Evolutionary conservation across 345 rosid species (phyloP), one percentile per base, ranked within the genome.

Genomic region (Corchorus capsularis): DNA sequence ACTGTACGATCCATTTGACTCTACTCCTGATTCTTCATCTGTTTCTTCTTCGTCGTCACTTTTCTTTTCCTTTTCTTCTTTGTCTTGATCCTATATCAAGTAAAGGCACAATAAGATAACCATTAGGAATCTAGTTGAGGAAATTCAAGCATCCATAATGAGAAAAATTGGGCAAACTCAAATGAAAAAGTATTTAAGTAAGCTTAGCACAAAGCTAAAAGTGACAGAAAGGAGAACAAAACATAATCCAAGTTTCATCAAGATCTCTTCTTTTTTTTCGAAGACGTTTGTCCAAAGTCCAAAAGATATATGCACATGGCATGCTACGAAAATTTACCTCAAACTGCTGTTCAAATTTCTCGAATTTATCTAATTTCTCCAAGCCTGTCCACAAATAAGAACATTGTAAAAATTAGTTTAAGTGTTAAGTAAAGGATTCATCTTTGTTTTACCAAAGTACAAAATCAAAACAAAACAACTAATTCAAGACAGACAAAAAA

Each of bases 51-150:
- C 61, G 16, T 43, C 73, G 5, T 69, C 73, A 17, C 16, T 46
- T 53, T 70, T 53, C 71, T 68, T 68, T 56, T 70, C 73, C 61
- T 70, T 70, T 70, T 60, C 73, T 34, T 70, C 73, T 53, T 52
- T 69, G 15, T 69, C 49, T 39, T 11, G 1, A 17, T 64, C 61
- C 73, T 70, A 56, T 53, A 56, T 53, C 61, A 35, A 35, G 47
- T 70, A 35, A 43, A 19, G 10, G 12, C 17, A 60, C 32, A 17
- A 22, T 52, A 53, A 16, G 53, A 53, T 15, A 32, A 53, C 12
- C 67, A 35, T 63, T 35, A 37, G 6, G 53, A 65, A 11, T 19
- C 22, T 17, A 17, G 53, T 70, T 7, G 56, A 49, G 41, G 43
- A 17, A 49, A 68, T 3, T 47, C 57, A 22, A 20, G 41, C 10